Evolutionary conservation across 2,329 filamentous ascomycete genomes (phyloP).

Genomic region (Pyrenophora seminiperda): DNA sequence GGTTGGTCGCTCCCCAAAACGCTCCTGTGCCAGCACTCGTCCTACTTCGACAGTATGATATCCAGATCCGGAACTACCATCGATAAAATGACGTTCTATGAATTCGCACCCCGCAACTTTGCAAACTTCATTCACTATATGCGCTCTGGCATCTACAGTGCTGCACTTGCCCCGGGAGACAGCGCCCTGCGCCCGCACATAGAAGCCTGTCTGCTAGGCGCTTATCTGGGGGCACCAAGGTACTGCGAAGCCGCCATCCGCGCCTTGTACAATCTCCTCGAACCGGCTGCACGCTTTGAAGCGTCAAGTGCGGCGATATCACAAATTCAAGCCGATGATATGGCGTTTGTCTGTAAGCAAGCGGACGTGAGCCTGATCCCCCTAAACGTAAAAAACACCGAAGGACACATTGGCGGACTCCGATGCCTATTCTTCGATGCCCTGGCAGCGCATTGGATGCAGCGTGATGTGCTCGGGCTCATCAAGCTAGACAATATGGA

Average conservation of each 20-base stretch:
- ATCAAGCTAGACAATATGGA: too few relatives aligned
- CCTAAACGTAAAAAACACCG: not conserved
- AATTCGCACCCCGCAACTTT: constrained; percentile 12
- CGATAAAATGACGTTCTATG: not conserved
- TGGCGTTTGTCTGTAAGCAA: constrained; percentile 16
- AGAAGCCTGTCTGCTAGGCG: constrained; percentile 17
- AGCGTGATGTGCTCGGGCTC: constrained; percentile 9
- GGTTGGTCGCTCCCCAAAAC: constrained; percentile 16
- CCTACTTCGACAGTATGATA: constrained; percentile 5
- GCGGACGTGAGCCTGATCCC: not conserved
- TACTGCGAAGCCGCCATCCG: constrained; percentile 19
- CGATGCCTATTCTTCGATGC: constrained; percentile 25
- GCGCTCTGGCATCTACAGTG: constrained; percentile 25
- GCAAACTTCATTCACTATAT: constrained; percentile 26
- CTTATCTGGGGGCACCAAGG: constrained; percentile 2
- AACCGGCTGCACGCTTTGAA: constrained; percentile 6
- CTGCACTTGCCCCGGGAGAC: constrained; percentile 12
- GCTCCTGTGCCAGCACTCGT: constrained; percentile 14
- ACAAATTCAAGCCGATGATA: constrained; percentile 13
- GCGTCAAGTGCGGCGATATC: not conserved
- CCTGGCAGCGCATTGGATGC: constrained; percentile 21
- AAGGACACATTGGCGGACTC: not conserved
- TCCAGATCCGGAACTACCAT: not conserved
- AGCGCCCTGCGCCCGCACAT: constrained; percentile 11
- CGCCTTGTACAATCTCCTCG: constrained; percentile 11